Evolutionary conservation across 768 basidiomycete genomes (phyloP), one percentile per base, ranked within the genome.

Genomic region (Chalciporus chontae): DNA sequence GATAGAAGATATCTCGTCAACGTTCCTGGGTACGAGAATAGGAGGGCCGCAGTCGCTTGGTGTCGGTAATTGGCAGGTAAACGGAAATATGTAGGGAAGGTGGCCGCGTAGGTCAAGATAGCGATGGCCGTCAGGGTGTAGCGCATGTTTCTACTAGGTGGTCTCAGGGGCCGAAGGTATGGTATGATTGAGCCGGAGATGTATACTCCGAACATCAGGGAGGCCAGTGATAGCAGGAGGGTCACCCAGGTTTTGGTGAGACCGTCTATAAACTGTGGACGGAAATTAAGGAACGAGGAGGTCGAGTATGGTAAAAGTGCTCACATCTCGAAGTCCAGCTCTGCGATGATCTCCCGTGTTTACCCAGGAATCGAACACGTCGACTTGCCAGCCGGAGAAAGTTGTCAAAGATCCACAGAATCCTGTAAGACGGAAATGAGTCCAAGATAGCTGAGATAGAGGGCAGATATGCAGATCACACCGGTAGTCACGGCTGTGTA

Each of bases 331-430:
- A 27, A 97, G 74, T 45, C 90, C 84, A 43, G 77, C 74, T 42
- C 86, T 78, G 47, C 74, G 64, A 41, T 75, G 77, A 9, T 72
- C 66, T 31, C 72, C 71, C 3, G 77, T 69, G 64, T 97, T 91
- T 1, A 86, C 74, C 83, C 94, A 98, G 0, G 92, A 87, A 46
- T 77, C 68, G 61, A 95, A 98, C 0, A 92, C 69, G 53, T 94
- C 90, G 9, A 90, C 64, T 68, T 97, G 91, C 96, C 96, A 98
- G 32, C 85, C 80, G 14, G 94, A 96, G 73, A 98, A 98, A 2
- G 94, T 97, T 9, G 96, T 99, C 58, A 98, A 69, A 2, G 92
- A 95, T 3, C 95, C 96, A 63, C 96, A 98, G 67, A 97, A 92
- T 13, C 92, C 94, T 86, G 51, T 43, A 23, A 40, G 14, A 41